Evolutionary conservation across 257 asterid species (phyloP), one percentile per base, ranked within the genome.

Genomic region (Galeopsis tetrahit): DNA sequence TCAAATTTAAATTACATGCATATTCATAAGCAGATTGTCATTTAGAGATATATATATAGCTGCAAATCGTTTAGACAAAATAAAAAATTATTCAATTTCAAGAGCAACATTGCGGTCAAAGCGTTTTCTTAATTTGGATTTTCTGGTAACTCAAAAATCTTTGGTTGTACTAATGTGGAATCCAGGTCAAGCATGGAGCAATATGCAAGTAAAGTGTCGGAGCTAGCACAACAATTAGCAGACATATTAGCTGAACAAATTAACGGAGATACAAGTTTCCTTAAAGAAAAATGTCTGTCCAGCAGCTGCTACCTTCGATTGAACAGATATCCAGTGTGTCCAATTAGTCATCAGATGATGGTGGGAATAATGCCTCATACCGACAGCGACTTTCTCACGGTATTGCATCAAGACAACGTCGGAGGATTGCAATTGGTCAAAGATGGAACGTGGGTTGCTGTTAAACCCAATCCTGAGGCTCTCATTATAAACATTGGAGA

Each of bases 401-500:
- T 93, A 0, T 14, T 93, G 39, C 93, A 91, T 71, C 97, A 93
- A 61, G 98, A 93, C 76, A 71, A 77, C 8, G 84, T 90, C 34
- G 98, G 97, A 43, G 98, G 98, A 2, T 73, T 93, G 72, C 98
- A 93, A 64, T 60, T 93, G 39, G 79, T 89, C 9, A 87, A 84
- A 75, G 96, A 93, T 72, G 92, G 88, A 0, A 75, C 74, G 21
- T 93, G 98, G 98, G 73, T 90, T 28, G 85, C 98, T 4, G 96
- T 93, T 13, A 89, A 88, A 73, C 98, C 98, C 17, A 85, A 86
- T 56, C 92, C 89, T 0, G 69, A 82, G 2, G 89, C 96, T 51
- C 86, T 93, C 6, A 83, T 93, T 70, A 86, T 93, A 78, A 90
- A 93, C 65, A 84, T 93, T 3, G 98, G 98, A 10, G 98, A 93